Conservation (phyloP, 2,329 filamentous ascomycete genomes). For the Aspergillus quadrilineatus region DNA sequence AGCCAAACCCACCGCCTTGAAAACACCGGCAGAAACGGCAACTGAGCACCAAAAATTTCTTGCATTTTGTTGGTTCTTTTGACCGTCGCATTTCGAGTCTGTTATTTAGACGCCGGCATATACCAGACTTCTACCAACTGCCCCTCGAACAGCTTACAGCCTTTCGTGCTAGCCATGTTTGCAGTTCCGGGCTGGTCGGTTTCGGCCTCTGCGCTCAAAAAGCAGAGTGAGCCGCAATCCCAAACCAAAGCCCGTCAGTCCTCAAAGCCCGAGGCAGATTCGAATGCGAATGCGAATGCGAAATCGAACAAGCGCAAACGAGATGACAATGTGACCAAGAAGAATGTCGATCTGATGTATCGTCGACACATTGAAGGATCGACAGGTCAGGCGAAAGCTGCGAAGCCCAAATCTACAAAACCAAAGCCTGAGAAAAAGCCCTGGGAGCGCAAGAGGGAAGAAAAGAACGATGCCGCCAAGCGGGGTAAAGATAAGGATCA, state of each 20-base stretch:
- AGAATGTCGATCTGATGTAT: slow-evolving; percentile 76
- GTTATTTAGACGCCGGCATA: not conserved
- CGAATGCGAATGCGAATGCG: slow-evolving; percentile 25
- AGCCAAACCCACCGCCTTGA: not conserved
- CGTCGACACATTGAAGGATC: slow-evolving; percentile 75
- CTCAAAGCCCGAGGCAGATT: slow-evolving; percentile 14
- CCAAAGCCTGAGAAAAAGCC: slow-evolving; percentile 19
- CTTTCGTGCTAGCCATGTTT: slow-evolving; percentile 62
- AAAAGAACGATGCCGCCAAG: slow-evolving; percentile 21
- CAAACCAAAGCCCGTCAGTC: slow-evolving; percentile 52
- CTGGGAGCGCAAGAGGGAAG: slow-evolving; percentile 30
- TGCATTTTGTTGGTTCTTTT: not conserved
- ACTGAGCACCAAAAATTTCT: slow-evolving; percentile 7
- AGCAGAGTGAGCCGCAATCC: slow-evolving; percentile 63
- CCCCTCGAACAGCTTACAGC: no score
- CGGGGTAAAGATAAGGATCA: slow-evolving; percentile 12
- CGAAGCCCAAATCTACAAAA: slow-evolving; percentile 14
- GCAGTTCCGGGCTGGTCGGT: slow-evolving; percentile 91
- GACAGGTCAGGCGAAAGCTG: slow-evolving; percentile 18
- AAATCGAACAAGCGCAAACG: slow-evolving; percentile 55
- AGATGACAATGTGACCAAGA: slow-evolving; percentile 55
- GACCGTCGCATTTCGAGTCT: not conserved
- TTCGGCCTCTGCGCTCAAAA: slow-evolving; percentile 67
- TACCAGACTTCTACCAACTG: not conserved
- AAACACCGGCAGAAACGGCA: slow-evolving; percentile 1